Base-by-base conservation (phyloP, 495 filamentous ascomycete species). In the Monascus purpureus region DNA sequence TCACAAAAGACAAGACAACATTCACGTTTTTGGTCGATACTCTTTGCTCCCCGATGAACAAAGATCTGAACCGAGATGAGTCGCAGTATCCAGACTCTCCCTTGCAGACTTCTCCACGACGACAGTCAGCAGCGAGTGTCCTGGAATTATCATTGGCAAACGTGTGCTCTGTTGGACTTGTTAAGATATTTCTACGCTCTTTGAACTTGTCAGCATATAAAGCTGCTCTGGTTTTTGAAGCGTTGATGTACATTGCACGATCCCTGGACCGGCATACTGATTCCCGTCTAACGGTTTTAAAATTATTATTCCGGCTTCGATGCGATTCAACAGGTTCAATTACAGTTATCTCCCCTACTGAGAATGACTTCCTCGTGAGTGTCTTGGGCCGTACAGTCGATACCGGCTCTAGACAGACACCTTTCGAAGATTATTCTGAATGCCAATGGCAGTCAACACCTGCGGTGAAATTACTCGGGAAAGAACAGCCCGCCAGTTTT, bases 221-320 rank as follows among this genome's bases (percentile, higher is more conserved):
- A 37, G 52, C 57, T 11, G 43, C 55, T 20, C 41, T 52, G 15
- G 37, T 56, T 6, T 65, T 57, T 25, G 57, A 63, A 27, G 44
- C 57, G 4, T 42, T 63, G 20, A 25, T 61, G 17, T 42, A 44
- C 6, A 57, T 66, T 14, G 57, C 55, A 32, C 48, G 59, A 33
- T 59, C 59, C 15, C 31, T 46, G 6, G 51, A 56, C 19, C 50
- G 61, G 11, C 49, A 60, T 24, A 59, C 67, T 6, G 78, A 83
- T 52, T 74, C 83, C 28, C 79, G 84, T 8, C 57, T 95, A 15
- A 78, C 75, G 7, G 78, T 79, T 3, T 71, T 94, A 60, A 92
- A 84, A 43, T 55, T 94, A 27, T 61, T 96, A 5, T 86, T 90
- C 46, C 73, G 88, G 13, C 57, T 96, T 13, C 70, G 88, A 30